Conservation (phyloP, 768 basidiomycete genomes). For the Tulasnella sp. region DNA sequence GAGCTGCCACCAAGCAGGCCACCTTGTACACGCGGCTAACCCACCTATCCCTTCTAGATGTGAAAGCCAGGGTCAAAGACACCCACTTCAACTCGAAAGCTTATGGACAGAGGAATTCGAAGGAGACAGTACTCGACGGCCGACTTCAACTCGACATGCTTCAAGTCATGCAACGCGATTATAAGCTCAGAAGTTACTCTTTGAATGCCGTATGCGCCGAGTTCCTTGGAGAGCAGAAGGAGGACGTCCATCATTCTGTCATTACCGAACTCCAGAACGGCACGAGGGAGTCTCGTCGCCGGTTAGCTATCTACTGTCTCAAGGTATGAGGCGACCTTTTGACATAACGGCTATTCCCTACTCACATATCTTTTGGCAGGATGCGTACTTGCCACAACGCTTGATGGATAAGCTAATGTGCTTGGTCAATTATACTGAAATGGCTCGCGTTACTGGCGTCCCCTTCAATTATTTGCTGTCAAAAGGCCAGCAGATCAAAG, state of each 20-base stretch:
- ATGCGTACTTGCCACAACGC: conserved; percentile 95
- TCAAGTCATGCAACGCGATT: conserved; percentile 97
- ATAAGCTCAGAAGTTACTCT: conserved; percentile 93
- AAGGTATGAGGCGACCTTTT: conserved; percentile 50
- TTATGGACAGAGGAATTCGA: conserved; percentile 93
- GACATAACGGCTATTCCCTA: neutral
- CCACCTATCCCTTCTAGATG: conserved; percentile 40
- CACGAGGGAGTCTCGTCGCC: conserved; percentile 82
- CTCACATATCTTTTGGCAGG: conserved; percentile 41
- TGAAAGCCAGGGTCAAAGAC: conserved; percentile 73
- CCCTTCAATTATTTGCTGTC: conserved; percentile 94
- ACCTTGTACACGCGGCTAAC: neutral
- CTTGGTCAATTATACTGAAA: conserved; percentile 96
- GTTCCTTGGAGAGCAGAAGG: conserved; percentile 97
- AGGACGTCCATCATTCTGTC: conserved; percentile 97
- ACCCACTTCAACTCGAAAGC: conserved; percentile 98
- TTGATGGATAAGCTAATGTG: conserved; percentile 98
- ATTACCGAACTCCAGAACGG: conserved; percentile 98
- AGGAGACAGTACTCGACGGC: conserved; percentile 84
- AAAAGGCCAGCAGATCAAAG: conserved; percentile 97
- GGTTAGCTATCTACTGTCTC: conserved; percentile 93
- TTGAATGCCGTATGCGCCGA: conserved; percentile 97
- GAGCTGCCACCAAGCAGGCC: conserved; percentile 20
- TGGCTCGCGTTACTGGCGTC: conserved; percentile 99
- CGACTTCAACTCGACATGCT: conserved; percentile 91